phyloP scores from a whole-genome alignment of 106 monocot species.

The Acanthochlamys bracteata region DNA sequence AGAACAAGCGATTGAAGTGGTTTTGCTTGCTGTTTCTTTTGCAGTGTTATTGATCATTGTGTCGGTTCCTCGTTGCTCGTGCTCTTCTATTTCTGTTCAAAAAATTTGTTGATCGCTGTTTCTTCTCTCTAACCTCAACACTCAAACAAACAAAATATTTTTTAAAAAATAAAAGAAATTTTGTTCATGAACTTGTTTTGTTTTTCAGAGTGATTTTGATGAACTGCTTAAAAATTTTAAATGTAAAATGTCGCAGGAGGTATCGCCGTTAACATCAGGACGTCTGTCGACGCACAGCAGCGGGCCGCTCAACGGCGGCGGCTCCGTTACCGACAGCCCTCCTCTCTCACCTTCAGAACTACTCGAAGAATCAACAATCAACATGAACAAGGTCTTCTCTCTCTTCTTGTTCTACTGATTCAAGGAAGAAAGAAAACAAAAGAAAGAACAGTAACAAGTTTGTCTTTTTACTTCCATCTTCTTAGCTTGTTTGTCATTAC shows the following conservation, averaged over 20 bases:
- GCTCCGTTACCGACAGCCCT: conserved; percentile 81
- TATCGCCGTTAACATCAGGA: conserved; percentile 66
- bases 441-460: neutral
- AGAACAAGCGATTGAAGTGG: neutral
- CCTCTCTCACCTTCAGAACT: conserved; percentile 78
- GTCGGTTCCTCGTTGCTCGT: neutral
- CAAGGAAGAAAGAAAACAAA: no score
- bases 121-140: neutral
- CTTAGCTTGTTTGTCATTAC: neutral
- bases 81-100: neutral
- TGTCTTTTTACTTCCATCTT: neutral
- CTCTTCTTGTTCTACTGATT: neutral
- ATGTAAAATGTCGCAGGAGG: conserved; percentile 32
- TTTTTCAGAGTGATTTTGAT: neutral
- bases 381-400: conserved; percentile 22
- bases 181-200: neutral
- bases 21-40: neutral
- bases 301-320: conserved; percentile 72
- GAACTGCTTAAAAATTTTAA: no score
- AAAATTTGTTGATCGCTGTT: neutral
- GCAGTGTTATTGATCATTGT: neutral
- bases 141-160: neutral
- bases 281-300: conserved; percentile 86
- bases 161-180: neutral
- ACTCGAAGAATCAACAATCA: conserved; percentile 30